Base-by-base conservation (phyloP, 1,284 basidiomycete species). In the Somion occarium region DNA sequence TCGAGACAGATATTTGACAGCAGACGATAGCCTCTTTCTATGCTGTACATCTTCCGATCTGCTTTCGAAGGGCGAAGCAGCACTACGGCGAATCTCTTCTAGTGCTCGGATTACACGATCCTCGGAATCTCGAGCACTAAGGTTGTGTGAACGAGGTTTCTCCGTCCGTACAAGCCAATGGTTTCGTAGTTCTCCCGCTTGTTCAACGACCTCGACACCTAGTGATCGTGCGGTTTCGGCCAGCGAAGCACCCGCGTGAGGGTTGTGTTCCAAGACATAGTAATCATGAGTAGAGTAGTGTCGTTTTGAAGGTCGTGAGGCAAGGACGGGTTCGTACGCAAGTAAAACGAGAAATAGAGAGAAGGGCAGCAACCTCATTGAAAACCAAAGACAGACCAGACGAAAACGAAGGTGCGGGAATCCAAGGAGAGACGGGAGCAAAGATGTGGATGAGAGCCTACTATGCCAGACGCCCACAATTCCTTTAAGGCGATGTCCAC, bases 191-290 rank as follows among this genome's bases (percentile, higher is more conserved):
- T 97, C 88, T 37, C 96, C 96, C 12, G 88, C 87, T 56, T 80
- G 85, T 63, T 96, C 93, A 47, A 98, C 88, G 46, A 97, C 71
- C 67, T 98, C 88, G 9, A 92, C 86, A 20, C 85, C 86, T 5
- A 98, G 78, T 1, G 74, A 69, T 2, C 68, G 56, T 1, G 86
- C 79, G 42, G 88, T 73, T 47, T 84, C 77, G 44, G 69, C 68
- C 56, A 87, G 70, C 51, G 87, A 78, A 54, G 75, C 72, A 34
- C 74, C 74, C 45, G 69, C 65, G 5, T 63, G 62, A 46, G 88
- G 80, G 59, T 79, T 70, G 64, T 92, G 81, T 66, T 93, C 86
- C 23, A 96, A 68, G 54, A 93, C 88, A 72, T 95, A 96, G 73
- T 99, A 99, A 60, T 88, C 78, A 69, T 98, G 90, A 5, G 88